Conservation (phyloP, 2,329 filamentous ascomycete genomes). For the Verticillium nonalfalfae region DNA sequence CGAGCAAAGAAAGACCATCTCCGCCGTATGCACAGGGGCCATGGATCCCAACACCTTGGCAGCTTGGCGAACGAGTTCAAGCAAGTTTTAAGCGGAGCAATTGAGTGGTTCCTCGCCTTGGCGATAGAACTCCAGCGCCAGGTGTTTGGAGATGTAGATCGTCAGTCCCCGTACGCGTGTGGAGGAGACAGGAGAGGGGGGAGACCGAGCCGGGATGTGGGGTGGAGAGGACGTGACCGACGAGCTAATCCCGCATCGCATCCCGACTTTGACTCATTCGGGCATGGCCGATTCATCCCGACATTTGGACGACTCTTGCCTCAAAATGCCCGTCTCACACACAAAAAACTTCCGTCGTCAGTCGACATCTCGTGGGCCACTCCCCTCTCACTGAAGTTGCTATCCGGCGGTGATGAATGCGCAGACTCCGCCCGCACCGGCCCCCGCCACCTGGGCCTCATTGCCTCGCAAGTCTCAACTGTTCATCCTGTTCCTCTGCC, state of each 20-base stretch:
- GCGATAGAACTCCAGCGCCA: not conserved
- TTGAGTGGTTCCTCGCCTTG: not conserved
- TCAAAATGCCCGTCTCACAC: too few species aligned
- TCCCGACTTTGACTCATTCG: too few species aligned
- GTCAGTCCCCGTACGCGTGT: not conserved
- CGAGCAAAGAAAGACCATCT: not conserved
- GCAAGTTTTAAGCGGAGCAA: not conserved
- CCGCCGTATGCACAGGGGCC: not conserved
- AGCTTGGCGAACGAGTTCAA: not conserved
- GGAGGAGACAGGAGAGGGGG: not conserved
- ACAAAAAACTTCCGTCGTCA: too few species aligned
- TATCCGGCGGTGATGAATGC: not conserved
- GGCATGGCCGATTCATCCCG: too few species aligned
- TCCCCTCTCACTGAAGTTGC: too few species aligned
- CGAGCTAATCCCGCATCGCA: too few species aligned
- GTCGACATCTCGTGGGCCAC: too few species aligned
- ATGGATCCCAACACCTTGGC: not conserved
- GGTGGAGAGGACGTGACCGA: too few species aligned
- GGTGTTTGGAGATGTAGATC: not conserved
- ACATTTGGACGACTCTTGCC: too few species aligned
- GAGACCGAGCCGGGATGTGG: too few species aligned
- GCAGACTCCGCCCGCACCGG: not conserved
- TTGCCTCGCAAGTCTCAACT: constrained; percentile 68
- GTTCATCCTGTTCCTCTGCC: constrained; percentile 60
- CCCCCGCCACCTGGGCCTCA: constrained; percentile 54